These are phyloP conservation scores for Microsporum audouinii DNA, from an alignment of 2,329 filamentous ascomycete genomes.

Conservation along the genomic window DNA sequence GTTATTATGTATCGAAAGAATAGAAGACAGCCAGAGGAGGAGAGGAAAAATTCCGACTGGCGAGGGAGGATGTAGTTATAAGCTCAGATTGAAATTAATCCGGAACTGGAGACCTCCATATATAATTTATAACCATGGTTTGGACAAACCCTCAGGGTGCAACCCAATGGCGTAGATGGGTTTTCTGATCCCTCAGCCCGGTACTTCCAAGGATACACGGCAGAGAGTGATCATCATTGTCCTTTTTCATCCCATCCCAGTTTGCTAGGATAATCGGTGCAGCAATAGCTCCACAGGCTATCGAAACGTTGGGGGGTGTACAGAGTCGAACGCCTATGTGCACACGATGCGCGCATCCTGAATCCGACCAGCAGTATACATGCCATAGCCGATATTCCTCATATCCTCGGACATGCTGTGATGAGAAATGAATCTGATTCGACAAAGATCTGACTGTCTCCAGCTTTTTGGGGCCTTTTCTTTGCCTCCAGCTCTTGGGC, in stretches of 20 bases:
- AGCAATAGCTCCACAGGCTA: not conserved
- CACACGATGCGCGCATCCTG: not conserved
- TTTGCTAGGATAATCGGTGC: not conserved
- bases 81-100: not conserved
- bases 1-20: not conserved
- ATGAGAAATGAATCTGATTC: too few relatives aligned
- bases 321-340: not conserved
- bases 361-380: not conserved
- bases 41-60: not conserved
- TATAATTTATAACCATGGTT: conserved; percentile 1
- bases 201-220: not conserved
- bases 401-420: too few relatives aligned
- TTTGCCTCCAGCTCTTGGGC: too few relatives aligned
- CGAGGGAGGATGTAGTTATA: not conserved
- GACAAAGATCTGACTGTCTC: too few relatives aligned
- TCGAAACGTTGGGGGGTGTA: not conserved
- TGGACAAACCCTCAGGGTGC: not conserved
- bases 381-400: too few relatives aligned
- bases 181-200: not conserved
- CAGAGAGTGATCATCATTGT: not conserved
- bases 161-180: not conserved
- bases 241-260: not conserved
- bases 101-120: not conserved
- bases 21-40: not conserved
- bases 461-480: too few relatives aligned